These are phyloP conservation scores for Circinella minor DNA, from an alignment of 371 early-diverging fungal species.

Conservation along the genomic window DNA sequence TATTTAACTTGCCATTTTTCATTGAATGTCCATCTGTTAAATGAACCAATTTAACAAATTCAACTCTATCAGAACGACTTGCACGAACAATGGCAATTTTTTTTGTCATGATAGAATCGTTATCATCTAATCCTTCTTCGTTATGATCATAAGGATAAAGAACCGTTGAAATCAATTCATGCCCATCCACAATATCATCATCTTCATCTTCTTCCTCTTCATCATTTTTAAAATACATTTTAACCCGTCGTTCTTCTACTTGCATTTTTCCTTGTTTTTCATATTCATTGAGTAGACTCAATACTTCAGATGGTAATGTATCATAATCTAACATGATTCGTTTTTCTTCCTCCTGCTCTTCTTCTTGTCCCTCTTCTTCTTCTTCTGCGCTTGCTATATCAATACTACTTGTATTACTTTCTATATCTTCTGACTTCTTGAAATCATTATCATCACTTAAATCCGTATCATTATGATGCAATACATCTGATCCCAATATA, in stretches of 20 bases:
- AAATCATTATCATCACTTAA: background rate
- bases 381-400: background rate
- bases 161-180: slow-evolving; percentile 2
- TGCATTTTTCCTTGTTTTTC: slow-evolving; percentile 25
- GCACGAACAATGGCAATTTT: slow-evolving; percentile 20
- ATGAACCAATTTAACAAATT: slow-evolving; percentile 34
- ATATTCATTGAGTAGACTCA: slow-evolving; percentile 27
- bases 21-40: slow-evolving; percentile 15
- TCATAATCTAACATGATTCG: slow-evolving; percentile 37
- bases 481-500: background rate
- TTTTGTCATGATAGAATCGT: background rate
- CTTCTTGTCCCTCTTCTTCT: background rate
- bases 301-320: slow-evolving; percentile 33
- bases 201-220: slow-evolving; percentile 21
- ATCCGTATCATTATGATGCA: background rate
- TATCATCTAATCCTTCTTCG: background rate
- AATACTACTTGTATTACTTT: background rate
- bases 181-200: slow-evolving; percentile 22
- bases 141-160: background rate
- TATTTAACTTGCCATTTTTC: slow-evolving; percentile 14
- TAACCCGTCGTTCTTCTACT: slow-evolving; percentile 15
- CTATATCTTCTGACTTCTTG: background rate
- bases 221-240: slow-evolving; percentile 5
- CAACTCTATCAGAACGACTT: slow-evolving; percentile 13
- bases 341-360: background rate